phyloP scores from a whole-genome alignment of 176 grass and related monocot species.

The Lolium perenne region DNA sequence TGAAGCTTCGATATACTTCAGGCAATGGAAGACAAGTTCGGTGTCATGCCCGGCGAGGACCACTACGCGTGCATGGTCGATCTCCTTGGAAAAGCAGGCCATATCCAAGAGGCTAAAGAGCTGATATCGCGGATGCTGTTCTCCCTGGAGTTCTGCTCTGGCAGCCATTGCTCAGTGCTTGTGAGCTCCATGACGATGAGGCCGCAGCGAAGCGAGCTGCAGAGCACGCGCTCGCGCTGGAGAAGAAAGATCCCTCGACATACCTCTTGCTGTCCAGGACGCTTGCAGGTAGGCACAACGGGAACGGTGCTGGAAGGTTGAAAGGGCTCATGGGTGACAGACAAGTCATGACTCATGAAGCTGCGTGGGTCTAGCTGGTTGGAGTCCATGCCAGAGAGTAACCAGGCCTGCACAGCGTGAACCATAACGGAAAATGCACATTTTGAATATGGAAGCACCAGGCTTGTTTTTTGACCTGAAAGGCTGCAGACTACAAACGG shows the following conservation, averaged over 20 bases:
- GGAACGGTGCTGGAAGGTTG: conserved; percentile 48
- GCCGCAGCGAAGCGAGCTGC: conserved; percentile 54
- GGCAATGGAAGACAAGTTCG: conserved; percentile 56
- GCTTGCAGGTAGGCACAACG: conserved; percentile 25
- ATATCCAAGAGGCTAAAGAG: conserved; percentile 51
- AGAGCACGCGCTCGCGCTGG: conserved; percentile 36
- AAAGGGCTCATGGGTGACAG: conserved; percentile 51
- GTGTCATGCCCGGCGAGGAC: conserved; percentile 52
- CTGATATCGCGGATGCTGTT: conserved; percentile 60
- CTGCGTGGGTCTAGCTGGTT: conserved; percentile 58
- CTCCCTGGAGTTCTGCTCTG: conserved; percentile 52
- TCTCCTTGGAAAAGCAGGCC: conserved; percentile 67
- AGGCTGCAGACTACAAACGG: neutral
- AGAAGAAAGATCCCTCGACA: conserved; percentile 59
- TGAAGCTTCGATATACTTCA: conserved; percentile 61
- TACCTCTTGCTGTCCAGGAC: conserved; percentile 56
- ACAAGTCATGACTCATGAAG: conserved; percentile 41
- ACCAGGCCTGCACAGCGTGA: conserved; percentile 6
- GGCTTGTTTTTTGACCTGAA: neutral
- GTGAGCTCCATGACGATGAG: conserved; percentile 52
- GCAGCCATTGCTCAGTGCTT: conserved; percentile 57
- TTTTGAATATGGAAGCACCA: neutral
- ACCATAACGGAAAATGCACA: neutral
- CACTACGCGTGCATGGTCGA: conserved; percentile 75
- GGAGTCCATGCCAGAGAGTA: conserved; percentile 24